Conservation (phyloP, 2,329 filamentous ascomycete genomes). For the Cladorrhinum sp. region DNA sequence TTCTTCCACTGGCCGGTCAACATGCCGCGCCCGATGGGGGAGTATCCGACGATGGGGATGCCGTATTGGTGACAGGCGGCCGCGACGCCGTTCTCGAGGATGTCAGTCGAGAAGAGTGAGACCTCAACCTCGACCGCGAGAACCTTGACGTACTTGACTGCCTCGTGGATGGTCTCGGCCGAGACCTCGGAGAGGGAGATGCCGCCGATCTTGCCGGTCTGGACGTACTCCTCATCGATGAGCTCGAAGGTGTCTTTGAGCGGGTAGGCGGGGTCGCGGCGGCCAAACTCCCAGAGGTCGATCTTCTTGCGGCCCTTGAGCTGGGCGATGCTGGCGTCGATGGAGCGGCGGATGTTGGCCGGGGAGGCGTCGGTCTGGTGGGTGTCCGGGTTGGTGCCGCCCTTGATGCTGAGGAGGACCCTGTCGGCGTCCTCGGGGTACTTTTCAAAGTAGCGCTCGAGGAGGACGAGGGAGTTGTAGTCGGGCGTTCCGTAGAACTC, state of each 20-base stretch:
- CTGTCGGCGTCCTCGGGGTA: conserved; percentile 42
- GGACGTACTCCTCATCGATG: conserved; percentile 37
- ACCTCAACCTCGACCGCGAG: conserved; percentile 23
- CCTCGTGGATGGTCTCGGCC: conserved; percentile 17
- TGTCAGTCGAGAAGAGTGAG: conserved; percentile 20
- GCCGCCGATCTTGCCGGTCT: conserved; percentile 27
- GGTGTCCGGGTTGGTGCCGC: conserved; percentile 31
- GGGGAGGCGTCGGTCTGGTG: conserved; percentile 41
- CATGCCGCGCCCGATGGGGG: conserved; percentile 58
- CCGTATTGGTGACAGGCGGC: conserved; percentile 41
- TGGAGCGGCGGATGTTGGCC: conserved; percentile 44
- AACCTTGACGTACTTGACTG: conserved; percentile 12
- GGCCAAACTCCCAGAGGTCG: conserved; percentile 54
- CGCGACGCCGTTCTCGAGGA: conserved; percentile 16
- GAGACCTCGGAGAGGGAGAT: conserved; percentile 21
- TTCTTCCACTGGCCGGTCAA: conserved; percentile 49
- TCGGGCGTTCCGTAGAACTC: conserved; percentile 57
- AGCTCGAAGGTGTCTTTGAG: conserved; percentile 32
- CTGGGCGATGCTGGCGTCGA: conserved; percentile 36
- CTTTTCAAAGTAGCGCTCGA: conserved; percentile 58
- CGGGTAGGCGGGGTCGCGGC: conserved; percentile 41
- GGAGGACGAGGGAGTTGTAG: conserved; percentile 49
- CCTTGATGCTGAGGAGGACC: conserved; percentile 46
- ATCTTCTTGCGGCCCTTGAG: conserved; percentile 30
- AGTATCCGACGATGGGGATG: conserved; percentile 55